A percentile compares a stretch with the other conserved stretches of the same genome.
These are phyloP conservation scores for Saccharomycopsis javanensis DNA, from an alignment of 805 yeast genomes.

Conservation along the genomic window DNA sequence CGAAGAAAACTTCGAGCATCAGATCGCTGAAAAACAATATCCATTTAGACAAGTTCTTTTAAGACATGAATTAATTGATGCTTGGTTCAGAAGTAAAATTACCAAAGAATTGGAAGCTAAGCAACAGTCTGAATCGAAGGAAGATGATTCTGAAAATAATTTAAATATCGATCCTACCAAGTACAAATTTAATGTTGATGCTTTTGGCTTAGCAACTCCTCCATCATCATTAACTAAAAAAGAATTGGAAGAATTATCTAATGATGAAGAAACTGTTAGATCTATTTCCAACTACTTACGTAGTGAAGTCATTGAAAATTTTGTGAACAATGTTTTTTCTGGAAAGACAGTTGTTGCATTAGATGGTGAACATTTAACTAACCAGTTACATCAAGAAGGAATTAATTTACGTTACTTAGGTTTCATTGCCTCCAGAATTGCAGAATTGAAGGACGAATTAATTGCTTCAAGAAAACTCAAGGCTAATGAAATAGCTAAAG, in stretches of 20 bases:
- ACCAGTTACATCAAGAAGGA: slow-evolving; percentile 67
- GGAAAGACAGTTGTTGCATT: slow-evolving; percentile 52
- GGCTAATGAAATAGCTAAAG: slow-evolving; percentile 25
- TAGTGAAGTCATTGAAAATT: slow-evolving; percentile 50
- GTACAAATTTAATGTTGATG: slow-evolving; percentile 72
- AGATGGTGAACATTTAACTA: slow-evolving; percentile 70
- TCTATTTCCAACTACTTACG: slow-evolving; percentile 59
- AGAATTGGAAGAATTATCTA: slow-evolving; percentile 28
- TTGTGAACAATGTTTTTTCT: slow-evolving; percentile 42
- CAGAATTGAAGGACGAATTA: slow-evolving; percentile 17
- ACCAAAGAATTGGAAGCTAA: slow-evolving; percentile 37
- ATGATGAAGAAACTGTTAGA: slow-evolving; percentile 53
- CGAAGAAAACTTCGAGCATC: slow-evolving; percentile 41
- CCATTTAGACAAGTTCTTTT: slow-evolving; percentile 75
- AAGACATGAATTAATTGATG: slow-evolving; percentile 82
- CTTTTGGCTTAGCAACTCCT: slow-evolving; percentile 39
- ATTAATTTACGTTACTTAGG: slow-evolving; percentile 87
- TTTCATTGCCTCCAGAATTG: slow-evolving; percentile 34
- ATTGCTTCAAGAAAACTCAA: slow-evolving; percentile 20
- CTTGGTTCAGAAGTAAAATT: slow-evolving; percentile 74
- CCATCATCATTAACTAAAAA: slow-evolving; percentile 29
- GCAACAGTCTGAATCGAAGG: slow-evolving; percentile 33
- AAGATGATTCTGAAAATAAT: slow-evolving; percentile 36
- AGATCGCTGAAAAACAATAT: slow-evolving; percentile 41
- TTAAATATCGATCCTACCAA: slow-evolving; percentile 43